phyloP scores from a whole-genome alignment of 345 rosid genomes.

The Litchi chinensis region DNA sequence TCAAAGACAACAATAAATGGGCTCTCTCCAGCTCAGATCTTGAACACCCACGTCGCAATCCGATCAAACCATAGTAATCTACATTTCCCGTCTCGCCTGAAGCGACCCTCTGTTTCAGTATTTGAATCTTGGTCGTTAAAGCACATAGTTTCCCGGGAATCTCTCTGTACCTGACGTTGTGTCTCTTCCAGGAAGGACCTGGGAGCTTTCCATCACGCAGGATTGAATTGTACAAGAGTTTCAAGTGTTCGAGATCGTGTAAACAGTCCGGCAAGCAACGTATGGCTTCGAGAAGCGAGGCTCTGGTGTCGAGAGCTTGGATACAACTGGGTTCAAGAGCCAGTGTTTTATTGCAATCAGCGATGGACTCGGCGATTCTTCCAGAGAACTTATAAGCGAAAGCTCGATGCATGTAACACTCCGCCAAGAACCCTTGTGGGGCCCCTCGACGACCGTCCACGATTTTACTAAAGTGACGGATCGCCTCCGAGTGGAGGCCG shows the following conservation, averaged over 20 bases:
- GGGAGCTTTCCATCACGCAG: conserved; percentile 86
- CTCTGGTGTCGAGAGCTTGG: conserved; percentile 89
- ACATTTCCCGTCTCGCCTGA: conserved; percentile 78
- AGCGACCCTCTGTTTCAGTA: conserved; percentile 71
- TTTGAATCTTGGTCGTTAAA: conserved; percentile 61
- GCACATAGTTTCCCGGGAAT: conserved; percentile 83
- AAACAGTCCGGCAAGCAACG: conserved; percentile 88
- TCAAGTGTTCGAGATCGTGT: conserved; percentile 92
- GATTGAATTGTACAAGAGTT: conserved; percentile 82
- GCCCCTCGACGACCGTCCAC: conserved; percentile 84
- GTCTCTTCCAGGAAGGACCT: conserved; percentile 95
- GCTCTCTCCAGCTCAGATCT: conserved; percentile 91
- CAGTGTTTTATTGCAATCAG: conserved; percentile 86
- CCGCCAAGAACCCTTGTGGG: conserved; percentile 89
- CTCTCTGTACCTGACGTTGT: conserved; percentile 77
- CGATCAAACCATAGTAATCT: conserved; percentile 82
- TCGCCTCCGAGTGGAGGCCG: conserved; percentile 75
- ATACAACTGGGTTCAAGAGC: conserved; percentile 87
- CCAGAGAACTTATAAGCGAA: conserved; percentile 73
- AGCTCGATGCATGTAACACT: conserved; percentile 87
- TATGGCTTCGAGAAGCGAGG: conserved; percentile 70
- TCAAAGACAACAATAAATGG: conserved; percentile 64
- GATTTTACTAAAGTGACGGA: conserved; percentile 90
- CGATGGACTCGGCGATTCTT: conserved; percentile 79
- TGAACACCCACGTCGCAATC: conserved; percentile 82